A percentile compares a stretch with the other conserved stretches of the same genome.
Conservation (phyloP, 2,329 filamentous ascomycete species). For the Penicillium expansum region DNA sequence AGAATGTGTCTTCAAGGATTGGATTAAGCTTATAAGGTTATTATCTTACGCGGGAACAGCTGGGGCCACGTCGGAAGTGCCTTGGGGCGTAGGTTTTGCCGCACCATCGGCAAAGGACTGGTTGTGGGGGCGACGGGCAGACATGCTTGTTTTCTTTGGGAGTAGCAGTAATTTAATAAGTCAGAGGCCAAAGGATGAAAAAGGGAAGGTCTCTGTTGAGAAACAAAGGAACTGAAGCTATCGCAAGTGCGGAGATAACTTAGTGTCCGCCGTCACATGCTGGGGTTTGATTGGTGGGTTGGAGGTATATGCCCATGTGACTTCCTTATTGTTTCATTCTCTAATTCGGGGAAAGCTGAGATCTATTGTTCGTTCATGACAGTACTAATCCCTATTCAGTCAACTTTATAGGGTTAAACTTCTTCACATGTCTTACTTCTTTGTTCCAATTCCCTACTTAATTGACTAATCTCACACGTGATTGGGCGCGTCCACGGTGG, state of each 20-base stretch:
- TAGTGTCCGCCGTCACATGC: slow-evolving; percentile 6
- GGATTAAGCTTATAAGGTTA: neutral
- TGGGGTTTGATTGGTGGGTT: slow-evolving; percentile 2
- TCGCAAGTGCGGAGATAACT: slow-evolving; percentile 1
- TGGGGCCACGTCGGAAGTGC: slow-evolving; percentile 72
- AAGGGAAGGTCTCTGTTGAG: neutral
- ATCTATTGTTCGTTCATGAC: neutral
- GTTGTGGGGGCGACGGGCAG: slow-evolving; percentile 31
- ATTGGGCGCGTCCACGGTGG: slow-evolving; percentile 19
- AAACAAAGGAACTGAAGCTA: slow-evolving; percentile 1
- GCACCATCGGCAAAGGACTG: slow-evolving; percentile 31
- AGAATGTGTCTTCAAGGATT: neutral
- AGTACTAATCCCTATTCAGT: too few relatives aligned
- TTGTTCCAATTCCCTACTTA: neutral
- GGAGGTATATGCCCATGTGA: neutral
- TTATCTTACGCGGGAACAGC: slow-evolving; percentile 73
- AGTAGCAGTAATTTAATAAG: neutral
- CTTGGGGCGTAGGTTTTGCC: slow-evolving; percentile 36
- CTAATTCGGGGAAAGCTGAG: neutral
- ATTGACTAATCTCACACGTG: slow-evolving; percentile 14
- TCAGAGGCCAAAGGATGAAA: neutral
- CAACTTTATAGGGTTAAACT: neutral
- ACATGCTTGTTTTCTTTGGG: slow-evolving; percentile 21
- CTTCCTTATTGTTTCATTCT: neutral
- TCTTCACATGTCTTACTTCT: neutral